Evolutionary conservation across 2,329 filamentous ascomycete genomes (phyloP).

Genomic region (Claviceps sp.): DNA sequence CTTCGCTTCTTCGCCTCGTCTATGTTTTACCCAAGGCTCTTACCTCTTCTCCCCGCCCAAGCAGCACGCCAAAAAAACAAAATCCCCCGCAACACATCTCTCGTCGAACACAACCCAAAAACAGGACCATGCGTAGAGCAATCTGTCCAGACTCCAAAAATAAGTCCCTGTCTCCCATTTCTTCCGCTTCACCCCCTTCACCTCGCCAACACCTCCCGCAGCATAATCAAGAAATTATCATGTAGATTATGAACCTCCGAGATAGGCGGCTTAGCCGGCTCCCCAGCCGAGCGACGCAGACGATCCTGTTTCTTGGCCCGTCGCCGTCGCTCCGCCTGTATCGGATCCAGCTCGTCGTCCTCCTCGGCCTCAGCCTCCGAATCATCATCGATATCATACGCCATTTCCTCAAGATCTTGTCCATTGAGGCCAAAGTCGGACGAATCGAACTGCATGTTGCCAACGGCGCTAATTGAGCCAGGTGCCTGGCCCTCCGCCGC

Average conservation of each 20-base stretch:
- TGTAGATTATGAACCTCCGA: constrained; percentile 66
- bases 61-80: neutral
- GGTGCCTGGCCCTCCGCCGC: constrained; percentile 55
- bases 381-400: constrained; percentile 57
- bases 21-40: neutral
- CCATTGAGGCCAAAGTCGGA: constrained; percentile 84
- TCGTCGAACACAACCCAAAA: no score
- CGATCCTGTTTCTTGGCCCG: constrained; percentile 67
- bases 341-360: constrained; percentile 73
- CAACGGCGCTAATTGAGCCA: constrained; percentile 37
- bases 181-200: neutral
- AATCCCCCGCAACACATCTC: no score
- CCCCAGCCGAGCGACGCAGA: constrained; percentile 66
- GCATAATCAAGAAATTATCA: constrained; percentile 69
- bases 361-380: constrained; percentile 58
- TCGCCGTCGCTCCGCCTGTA: constrained; percentile 70
- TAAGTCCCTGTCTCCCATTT: neutral
- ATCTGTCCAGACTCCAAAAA: no score
- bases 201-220: constrained; percentile 67
- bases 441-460: constrained; percentile 49
- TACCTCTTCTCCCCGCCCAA: neutral
- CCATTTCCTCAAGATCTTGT: constrained; percentile 75
- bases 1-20: neutral
- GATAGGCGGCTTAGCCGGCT: constrained; percentile 71
- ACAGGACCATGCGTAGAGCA: no score